phyloP scores from a whole-genome alignment of 2,329 filamentous ascomycete genomes.

The Aspergillus tanneri region DNA sequence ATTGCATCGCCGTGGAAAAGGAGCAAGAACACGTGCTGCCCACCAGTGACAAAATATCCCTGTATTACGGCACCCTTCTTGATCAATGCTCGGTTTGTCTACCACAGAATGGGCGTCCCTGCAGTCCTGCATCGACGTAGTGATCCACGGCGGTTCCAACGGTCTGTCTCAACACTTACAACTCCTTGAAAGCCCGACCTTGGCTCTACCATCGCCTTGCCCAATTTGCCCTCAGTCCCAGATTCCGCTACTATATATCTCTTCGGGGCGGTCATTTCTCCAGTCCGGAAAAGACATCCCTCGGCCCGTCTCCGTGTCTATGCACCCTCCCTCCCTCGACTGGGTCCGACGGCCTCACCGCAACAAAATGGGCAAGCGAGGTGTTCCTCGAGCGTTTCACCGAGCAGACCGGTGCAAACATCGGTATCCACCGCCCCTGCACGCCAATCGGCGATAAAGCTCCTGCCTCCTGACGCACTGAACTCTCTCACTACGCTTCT shows the following conservation, averaged over 20 bases:
- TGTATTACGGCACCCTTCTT: neutral
- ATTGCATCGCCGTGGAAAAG: slow-evolving; percentile 4
- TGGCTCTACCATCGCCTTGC: slow-evolving; percentile 1
- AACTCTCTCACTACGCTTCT: slow-evolving; percentile 5
- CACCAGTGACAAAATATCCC: neutral
- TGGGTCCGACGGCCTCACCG: neutral
- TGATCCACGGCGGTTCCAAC: slow-evolving; percentile 6
- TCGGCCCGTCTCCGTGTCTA: neutral
- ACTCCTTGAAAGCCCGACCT: slow-evolving; percentile 3
- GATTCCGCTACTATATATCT: slow-evolving; percentile 7
- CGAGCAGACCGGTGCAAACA: neutral
- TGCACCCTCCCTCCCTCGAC: neutral
- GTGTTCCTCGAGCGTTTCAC: slow-evolving; percentile 5
- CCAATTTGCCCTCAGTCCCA: neutral
- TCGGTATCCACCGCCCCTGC: slow-evolving; percentile 6
- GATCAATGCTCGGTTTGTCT: slow-evolving; percentile 5
- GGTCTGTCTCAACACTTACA: slow-evolving; percentile 5
- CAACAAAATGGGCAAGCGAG: slow-evolving; percentile 1
- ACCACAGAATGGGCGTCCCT: neutral
- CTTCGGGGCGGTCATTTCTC: slow-evolving; percentile 6
- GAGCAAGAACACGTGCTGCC: neutral
- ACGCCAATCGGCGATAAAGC: slow-evolving; percentile 6
- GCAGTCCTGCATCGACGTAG: neutral
- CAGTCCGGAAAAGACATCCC: too few species aligned
- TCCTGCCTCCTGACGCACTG: slow-evolving; percentile 1